Conservation (phyloP, 2,329 filamentous ascomycete species). For the Davidsoniella eucalypti region DNA sequence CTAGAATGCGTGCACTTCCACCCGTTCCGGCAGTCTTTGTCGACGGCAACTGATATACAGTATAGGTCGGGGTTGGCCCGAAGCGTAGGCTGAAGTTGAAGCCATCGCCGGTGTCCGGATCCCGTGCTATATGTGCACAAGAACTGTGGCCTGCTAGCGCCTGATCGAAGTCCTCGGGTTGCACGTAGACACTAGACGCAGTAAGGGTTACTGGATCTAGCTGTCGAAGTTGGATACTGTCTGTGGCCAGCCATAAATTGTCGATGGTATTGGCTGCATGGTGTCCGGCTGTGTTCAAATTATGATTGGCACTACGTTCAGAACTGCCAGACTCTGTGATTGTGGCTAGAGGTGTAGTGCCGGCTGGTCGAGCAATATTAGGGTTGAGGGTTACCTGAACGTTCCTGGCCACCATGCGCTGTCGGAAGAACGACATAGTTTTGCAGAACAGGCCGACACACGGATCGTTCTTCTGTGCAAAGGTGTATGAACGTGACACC, state of each 20-base stretch:
- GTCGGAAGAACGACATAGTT: conserved; percentile 43
- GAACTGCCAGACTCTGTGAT: conserved; percentile 11
- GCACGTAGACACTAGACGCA: conserved; percentile 40
- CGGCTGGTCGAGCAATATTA: conserved; percentile 40
- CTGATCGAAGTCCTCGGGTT: conserved; percentile 47
- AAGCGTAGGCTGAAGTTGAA: conserved; percentile 71
- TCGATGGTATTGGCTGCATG: conserved; percentile 21
- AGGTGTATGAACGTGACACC: conserved; percentile 38
- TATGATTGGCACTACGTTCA: too few relatives aligned
- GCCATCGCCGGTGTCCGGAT: conserved; percentile 56
- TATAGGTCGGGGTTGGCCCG: conserved; percentile 41
- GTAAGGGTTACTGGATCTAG: conserved; percentile 58
- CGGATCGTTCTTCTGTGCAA: conserved; percentile 56
- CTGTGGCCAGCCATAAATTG: conserved; percentile 39
- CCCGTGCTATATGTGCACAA: conserved; percentile 54
- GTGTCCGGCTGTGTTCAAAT: conserved; percentile 18
- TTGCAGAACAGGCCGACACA: conserved; percentile 61
- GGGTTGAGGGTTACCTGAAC: conserved; percentile 48
- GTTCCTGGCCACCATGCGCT: conserved; percentile 30
- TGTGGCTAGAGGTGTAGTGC: conserved; percentile 18
- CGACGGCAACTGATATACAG: conserved; percentile 47
- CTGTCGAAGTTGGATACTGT: conserved; percentile 38
- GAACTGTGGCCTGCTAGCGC: conserved; percentile 49
- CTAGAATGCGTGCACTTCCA: conserved; percentile 38
- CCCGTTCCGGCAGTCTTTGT: conserved; percentile 36